Evolutionary conservation across 1,139 yeast genomes (phyloP).

Genomic region (Magnusiomyces paraingens): DNA sequence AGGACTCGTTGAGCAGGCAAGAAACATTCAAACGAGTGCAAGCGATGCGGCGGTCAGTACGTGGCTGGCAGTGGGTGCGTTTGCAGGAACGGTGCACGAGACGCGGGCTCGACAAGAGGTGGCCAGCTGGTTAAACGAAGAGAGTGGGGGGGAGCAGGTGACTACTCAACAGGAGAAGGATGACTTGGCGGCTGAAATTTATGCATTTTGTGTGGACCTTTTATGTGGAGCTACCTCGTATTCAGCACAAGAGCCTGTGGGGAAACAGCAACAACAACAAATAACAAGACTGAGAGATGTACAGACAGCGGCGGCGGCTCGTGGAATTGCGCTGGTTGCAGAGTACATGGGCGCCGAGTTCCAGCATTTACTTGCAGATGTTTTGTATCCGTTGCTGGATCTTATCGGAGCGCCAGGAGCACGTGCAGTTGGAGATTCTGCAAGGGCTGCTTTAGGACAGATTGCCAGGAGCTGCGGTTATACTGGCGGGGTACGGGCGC

Average conservation of each 20-base stretch:
- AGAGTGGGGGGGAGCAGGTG: slow-evolving; percentile 3
- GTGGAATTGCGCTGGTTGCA: slow-evolving; percentile 39
- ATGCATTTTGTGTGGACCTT: slow-evolving; percentile 7
- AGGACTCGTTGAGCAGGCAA: no score
- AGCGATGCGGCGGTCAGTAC: slow-evolving; percentile 13
- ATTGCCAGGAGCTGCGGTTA: slow-evolving; percentile 52
- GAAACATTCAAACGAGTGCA: no score
- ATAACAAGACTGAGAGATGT: slow-evolving; percentile 4
- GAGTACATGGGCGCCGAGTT: slow-evolving; percentile 39
- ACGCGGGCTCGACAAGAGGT: slow-evolving; percentile 8
- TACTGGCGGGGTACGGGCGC: slow-evolving; percentile 43
- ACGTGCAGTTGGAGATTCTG: slow-evolving; percentile 39
- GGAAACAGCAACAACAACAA: slow-evolving; percentile 3
- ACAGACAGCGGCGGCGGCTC: slow-evolving; percentile 24
- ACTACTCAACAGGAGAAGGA: slow-evolving; percentile 3
- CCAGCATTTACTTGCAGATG: slow-evolving; percentile 46
- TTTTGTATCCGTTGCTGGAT: slow-evolving; percentile 50
- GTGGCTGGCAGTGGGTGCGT: slow-evolving; percentile 26
- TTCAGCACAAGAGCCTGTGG: background rate
- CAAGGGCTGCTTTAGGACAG: slow-evolving; percentile 40
- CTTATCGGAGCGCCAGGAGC: slow-evolving; percentile 43
- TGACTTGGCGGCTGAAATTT: slow-evolving; percentile 11
- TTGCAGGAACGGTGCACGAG: slow-evolving; percentile 20
- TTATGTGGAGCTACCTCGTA: slow-evolving; percentile 3
- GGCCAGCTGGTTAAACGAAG: slow-evolving; percentile 12